Base-by-base conservation (phyloP, 2,329 filamentous ascomycete species). In the Colletotrichum sp. region DNA sequence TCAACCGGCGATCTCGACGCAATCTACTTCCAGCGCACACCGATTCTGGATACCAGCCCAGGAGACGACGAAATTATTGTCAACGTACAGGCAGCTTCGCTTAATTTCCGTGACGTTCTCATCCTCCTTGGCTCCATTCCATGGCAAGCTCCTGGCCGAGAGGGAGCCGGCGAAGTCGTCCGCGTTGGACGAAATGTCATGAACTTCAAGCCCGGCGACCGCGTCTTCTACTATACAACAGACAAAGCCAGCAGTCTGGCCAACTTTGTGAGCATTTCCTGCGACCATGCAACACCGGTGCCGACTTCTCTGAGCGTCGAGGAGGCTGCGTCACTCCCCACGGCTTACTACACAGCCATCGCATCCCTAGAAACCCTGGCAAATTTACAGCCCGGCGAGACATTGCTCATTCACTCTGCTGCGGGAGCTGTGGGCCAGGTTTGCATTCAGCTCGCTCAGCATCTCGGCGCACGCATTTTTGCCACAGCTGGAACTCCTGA, bases 371-470 rank as follows among this genome's bases (percentile, higher is more conserved):
- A 82, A 8, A 68, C 84, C 32, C 66, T 81, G 9, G 84, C 81
- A 1, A 55, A 78, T 3, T 32, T 86, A 1, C 38, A 73, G 4
- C 16, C 55, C 1, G 81, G 79, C 0, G 81, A 86, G 60, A 79
- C 78, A 1, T 76, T 86, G 1, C 76, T 86, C 6, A 84, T 86
- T 8, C 85, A 86, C 63, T 77, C 81, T 5, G 85, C 80, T 3
- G 78, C 83, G 8, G 84, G 84, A 16, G 84, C 80, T 13, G 75
- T 86, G 18, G 85, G 85, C 8, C 81, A 83, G 64, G 84, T 84
- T 1, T 81, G 82, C 2, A 85, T 86, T 21, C 72, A 77, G 12
- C 55, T 86, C 0, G 80, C 80, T 2, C 78, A 81, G 55, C 67
- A 77, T 9, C 72, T 80, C 6, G 83, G 83, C 8, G 83, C 83